Evolutionary conservation across 2,329 filamentous ascomycete genomes (phyloP).

Genomic region (Daldinia eschscholtzii): DNA sequence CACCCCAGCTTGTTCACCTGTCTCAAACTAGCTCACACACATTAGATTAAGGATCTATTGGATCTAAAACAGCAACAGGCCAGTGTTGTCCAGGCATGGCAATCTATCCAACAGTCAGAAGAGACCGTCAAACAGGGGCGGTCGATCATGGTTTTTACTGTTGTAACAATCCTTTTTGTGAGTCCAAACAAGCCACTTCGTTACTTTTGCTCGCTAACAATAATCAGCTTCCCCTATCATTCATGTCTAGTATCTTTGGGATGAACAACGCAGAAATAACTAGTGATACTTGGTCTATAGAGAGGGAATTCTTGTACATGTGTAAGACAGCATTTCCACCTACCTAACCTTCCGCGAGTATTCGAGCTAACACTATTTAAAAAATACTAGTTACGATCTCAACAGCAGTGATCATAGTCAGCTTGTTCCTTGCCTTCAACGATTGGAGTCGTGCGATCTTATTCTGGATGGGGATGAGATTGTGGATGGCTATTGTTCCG

Average conservation of each 20-base stretch:
- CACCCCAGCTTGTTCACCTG: not conserved
- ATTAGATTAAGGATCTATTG: conserved; percentile 56
- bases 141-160: conserved; percentile 61
- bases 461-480: conserved; percentile 16
- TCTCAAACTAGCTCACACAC: not conserved
- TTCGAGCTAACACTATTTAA: not conserved
- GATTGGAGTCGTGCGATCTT: conserved; percentile 36
- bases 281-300: conserved; percentile 22
- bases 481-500: not conserved
- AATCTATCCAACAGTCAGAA: conserved; percentile 55
- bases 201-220: not conserved
- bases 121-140: conserved; percentile 58
- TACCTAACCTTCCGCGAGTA: not conserved
- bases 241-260: conserved; percentile 56
- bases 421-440: conserved; percentile 46
- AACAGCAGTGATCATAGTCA: conserved; percentile 45
- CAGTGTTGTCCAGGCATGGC: conserved; percentile 59
- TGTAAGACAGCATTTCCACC: conserved; percentile 40
- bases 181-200: conserved; percentile 28
- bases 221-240: conserved; percentile 54
- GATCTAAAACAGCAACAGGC: conserved; percentile 62
- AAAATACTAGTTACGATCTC: conserved; percentile 45
- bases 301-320: conserved; percentile 41
- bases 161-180: conserved; percentile 62
- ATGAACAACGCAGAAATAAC: conserved; percentile 53